phyloP scores from a whole-genome alignment of 208 protist species.

The Leishmania guyanensis region DNA sequence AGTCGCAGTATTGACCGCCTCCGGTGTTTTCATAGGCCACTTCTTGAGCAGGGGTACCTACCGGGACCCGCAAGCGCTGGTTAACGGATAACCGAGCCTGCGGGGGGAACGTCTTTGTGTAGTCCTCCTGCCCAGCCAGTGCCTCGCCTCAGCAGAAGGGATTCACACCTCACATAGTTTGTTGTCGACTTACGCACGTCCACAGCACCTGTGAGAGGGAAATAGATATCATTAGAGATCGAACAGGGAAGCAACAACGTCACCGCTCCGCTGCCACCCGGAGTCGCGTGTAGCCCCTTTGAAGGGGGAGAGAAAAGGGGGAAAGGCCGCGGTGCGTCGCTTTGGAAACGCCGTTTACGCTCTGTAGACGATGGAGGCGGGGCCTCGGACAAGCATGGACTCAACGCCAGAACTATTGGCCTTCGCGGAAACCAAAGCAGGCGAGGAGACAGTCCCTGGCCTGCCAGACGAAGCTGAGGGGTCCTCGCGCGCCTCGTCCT shows the following conservation, averaged over 20 bases:
- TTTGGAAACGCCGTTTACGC: not conserved
- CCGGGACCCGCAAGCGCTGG: not conserved
- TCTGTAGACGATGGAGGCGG: constrained; percentile 12
- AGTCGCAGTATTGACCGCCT: not conserved
- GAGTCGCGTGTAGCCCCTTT: not conserved
- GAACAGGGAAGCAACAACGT: not conserved
- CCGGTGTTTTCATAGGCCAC: not conserved
- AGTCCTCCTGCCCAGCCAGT: not conserved
- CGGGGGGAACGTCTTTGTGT: not conserved
- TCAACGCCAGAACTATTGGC: constrained; percentile 7
- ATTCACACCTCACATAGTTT: not conserved
- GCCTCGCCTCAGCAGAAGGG: not conserved
- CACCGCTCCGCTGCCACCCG: not conserved
- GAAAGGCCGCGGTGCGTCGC: not conserved
- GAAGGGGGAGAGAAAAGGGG: not conserved
- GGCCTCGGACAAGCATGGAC: constrained; percentile 12
- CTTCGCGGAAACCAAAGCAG: not conserved
- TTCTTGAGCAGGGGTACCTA: not conserved
- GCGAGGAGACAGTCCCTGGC: not conserved
- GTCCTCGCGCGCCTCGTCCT: not conserved
- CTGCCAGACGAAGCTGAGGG: not conserved
- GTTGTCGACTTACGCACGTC: not conserved
- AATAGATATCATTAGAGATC: not conserved
- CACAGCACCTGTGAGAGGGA: not conserved
- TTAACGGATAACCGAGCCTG: not conserved